These are phyloP conservation scores for Hanseniaspora vineae DNA, from an alignment of 805 yeast species.

Conservation along the genomic window DNA sequence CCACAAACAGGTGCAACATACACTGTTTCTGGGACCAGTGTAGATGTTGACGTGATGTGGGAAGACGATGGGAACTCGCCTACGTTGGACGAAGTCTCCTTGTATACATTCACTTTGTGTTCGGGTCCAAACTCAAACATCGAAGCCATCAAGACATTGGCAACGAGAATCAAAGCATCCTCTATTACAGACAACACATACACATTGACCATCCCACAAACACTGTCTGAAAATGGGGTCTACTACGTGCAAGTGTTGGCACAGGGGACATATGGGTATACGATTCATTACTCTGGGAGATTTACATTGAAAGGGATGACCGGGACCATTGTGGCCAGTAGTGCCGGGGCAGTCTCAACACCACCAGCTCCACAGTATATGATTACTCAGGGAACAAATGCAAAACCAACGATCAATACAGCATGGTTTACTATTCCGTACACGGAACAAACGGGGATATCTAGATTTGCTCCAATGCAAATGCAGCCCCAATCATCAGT, in stretches of 20 bases:
- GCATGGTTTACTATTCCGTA: constrained; percentile 57
- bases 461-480: constrained; percentile 87
- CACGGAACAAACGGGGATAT: constrained; percentile 58
- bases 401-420: not conserved
- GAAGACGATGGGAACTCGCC: constrained; percentile 39
- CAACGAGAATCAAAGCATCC: constrained; percentile 11
- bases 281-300: constrained; percentile 56
- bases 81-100: constrained; percentile 28
- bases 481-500: constrained; percentile 63
- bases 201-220: constrained; percentile 18
- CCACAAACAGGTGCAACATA: constrained; percentile 7
- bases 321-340: constrained; percentile 37
- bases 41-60: constrained; percentile 31
- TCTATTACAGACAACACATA: constrained; percentile 36
- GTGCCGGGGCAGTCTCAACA: constrained; percentile 23
- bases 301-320: constrained; percentile 61
- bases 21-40: constrained; percentile 13
- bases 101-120: constrained; percentile 46
- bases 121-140: constrained; percentile 50
- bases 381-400: not conserved
- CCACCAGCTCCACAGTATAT: constrained; percentile 9
- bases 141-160: constrained; percentile 26
- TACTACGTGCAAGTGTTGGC: constrained; percentile 55
- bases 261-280: constrained; percentile 27
- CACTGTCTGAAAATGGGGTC: constrained; percentile 31